phyloP scores from a whole-genome alignment of 2,329 filamentous ascomycete genomes.

The Botryotinia calthae region DNA sequence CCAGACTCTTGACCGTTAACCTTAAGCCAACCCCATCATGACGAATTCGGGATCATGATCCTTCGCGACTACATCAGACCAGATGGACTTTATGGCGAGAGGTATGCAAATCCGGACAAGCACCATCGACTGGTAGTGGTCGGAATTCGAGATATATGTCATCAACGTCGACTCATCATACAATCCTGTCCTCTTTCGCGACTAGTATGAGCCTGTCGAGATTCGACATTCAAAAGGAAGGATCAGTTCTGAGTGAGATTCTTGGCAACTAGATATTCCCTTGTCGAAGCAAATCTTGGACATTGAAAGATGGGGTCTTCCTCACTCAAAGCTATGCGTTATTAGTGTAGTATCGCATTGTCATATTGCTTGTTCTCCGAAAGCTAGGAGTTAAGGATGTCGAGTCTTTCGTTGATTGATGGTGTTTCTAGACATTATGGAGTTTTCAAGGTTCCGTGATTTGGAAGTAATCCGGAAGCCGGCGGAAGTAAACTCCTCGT shows the following conservation, averaged over 20 bases:
- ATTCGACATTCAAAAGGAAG: neutral
- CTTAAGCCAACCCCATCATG: neutral
- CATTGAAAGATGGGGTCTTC: neutral
- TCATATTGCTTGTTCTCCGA: neutral
- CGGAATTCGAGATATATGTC: neutral
- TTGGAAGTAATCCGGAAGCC: neutral
- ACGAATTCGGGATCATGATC: neutral
- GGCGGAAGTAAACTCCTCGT: neutral
- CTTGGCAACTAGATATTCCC: neutral
- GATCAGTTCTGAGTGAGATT: neutral
- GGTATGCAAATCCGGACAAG: neutral
- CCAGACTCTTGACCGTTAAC: neutral
- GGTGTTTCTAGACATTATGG: neutral
- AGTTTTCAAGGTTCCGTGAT: neutral
- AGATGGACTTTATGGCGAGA: neutral
- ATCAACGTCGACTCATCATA: neutral
- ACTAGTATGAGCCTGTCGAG: neutral
- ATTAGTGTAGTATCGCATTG: neutral
- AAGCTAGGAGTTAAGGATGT: neutral
- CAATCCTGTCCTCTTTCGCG: neutral
- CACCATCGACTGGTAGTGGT: neutral
- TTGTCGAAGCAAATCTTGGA: neutral
- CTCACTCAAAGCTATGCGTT: neutral
- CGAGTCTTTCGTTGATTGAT: neutral
- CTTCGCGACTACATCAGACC: neutral